Percentiles rank a stretch among this genome's conserved stretches.
These are phyloP conservation scores for Suillus occidentalis DNA, from an alignment of 768 basidiomycete genomes.

Conservation along the genomic window DNA sequence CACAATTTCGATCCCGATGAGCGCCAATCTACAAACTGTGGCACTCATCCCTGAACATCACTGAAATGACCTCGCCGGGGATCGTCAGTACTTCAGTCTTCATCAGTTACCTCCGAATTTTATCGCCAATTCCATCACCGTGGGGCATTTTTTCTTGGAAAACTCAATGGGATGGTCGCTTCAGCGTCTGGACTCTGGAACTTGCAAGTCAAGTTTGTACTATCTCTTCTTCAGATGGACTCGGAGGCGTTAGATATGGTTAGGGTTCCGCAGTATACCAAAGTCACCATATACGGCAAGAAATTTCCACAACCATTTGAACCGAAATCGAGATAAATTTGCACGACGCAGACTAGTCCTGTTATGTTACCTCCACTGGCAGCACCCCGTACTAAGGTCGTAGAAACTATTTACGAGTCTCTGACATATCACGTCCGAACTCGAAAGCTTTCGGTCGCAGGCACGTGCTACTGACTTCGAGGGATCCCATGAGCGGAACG, in stretches of 20 bases:
- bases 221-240: neutral
- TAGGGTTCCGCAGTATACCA: neutral
- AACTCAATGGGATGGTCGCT: neutral
- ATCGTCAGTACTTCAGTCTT: neutral
- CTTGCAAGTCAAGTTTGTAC: no score
- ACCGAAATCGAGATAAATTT: neutral
- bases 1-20: neutral
- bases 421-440: neutral
- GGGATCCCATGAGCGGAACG: neutral
- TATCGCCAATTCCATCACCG: neutral
- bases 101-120: neutral
- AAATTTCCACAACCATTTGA: neutral
- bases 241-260: neutral
- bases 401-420: neutral
- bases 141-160: neutral
- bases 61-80: neutral
- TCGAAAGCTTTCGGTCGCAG: neutral
- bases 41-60: neutral
- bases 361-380: neutral
- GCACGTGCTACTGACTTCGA: neutral
- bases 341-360: neutral
- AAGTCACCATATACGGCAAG: neutral
- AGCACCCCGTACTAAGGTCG: neutral
- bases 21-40: neutral
- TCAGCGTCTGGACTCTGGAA: neutral